Conservation (phyloP, 139 green algal species). For the Edaphochlamys debaryana region DNA sequence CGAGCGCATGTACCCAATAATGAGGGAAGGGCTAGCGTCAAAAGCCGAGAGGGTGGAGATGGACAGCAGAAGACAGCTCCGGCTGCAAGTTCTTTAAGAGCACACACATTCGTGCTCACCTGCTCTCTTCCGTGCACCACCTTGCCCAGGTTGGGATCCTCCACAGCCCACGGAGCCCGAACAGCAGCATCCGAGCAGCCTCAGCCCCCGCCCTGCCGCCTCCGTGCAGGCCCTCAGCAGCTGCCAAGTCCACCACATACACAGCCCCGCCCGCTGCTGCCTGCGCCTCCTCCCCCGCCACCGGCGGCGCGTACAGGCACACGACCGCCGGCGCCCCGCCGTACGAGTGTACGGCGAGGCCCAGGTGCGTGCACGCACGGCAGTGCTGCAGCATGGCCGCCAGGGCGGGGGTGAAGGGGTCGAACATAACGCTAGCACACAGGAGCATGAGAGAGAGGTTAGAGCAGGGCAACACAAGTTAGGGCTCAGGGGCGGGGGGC, state of each 20-base stretch:
- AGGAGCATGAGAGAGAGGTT: too few relatives aligned
- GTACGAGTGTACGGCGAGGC: neutral
- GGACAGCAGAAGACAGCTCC: too few relatives aligned
- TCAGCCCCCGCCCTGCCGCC: neutral
- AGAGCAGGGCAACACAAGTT: too few relatives aligned
- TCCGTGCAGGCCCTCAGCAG: neutral
- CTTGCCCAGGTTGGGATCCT: neutral
- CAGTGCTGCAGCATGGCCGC: constrained; percentile 63
- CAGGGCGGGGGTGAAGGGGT: constrained; percentile 69
- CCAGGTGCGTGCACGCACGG: neutral
- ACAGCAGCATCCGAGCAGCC: neutral
- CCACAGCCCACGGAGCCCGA: neutral
- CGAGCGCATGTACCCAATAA: too few relatives aligned
- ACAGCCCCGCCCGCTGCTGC: neutral
- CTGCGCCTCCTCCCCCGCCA: too few relatives aligned
- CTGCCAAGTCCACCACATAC: constrained; percentile 8
- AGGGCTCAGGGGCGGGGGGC: too few relatives aligned
- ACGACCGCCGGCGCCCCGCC: neutral
- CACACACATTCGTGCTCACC: too few relatives aligned
- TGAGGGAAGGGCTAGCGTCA: too few relatives aligned
- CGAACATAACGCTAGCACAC: neutral
- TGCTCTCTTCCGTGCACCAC: constrained; percentile 7
- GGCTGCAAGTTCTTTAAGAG: too few relatives aligned
- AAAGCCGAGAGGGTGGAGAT: too few relatives aligned
- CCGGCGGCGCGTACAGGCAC: constrained; percentile 9